These are phyloP conservation scores for Plasmodium inui DNA, from an alignment of 169 alveolate species.

Conservation along the genomic window DNA sequence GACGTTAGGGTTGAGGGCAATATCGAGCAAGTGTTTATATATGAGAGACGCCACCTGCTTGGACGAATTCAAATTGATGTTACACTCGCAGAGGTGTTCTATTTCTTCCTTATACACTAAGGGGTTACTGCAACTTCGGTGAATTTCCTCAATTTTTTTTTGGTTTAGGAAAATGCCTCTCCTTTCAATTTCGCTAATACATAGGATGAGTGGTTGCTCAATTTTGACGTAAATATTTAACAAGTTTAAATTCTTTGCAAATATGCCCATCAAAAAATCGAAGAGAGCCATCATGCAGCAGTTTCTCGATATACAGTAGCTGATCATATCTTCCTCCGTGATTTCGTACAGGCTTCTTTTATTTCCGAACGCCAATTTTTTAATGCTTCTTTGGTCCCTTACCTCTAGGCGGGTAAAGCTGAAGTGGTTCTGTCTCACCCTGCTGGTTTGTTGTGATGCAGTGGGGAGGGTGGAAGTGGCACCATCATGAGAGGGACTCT, in stretches of 20 bases:
- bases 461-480: neutral
- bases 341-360: constrained; percentile 61
- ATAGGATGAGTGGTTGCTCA: constrained; percentile 65
- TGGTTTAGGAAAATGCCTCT: constrained; percentile 59
- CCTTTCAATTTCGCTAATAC: constrained; percentile 67
- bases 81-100: constrained; percentile 39
- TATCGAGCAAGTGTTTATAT: constrained; percentile 9
- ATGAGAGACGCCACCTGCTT: constrained; percentile 69
- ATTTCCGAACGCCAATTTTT: constrained; percentile 65
- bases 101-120: constrained; percentile 50
- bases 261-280: constrained; percentile 16
- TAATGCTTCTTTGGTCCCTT: constrained; percentile 12
- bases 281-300: constrained; percentile 33
- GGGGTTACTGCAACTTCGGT: constrained; percentile 52
- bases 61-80: constrained; percentile 72
- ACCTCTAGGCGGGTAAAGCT: constrained; percentile 18
- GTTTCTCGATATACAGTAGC: constrained; percentile 47
- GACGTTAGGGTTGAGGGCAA: neutral
- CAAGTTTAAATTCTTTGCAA: constrained; percentile 15
- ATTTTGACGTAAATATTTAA: constrained; percentile 42
- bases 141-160: constrained; percentile 64
- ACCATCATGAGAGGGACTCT: neutral
- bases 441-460: neutral
- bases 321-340: constrained; percentile 67
- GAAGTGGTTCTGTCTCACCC: constrained; percentile 3